Base-by-base conservation (phyloP, 768 basidiomycete species). In the Russula abietina region DNA sequence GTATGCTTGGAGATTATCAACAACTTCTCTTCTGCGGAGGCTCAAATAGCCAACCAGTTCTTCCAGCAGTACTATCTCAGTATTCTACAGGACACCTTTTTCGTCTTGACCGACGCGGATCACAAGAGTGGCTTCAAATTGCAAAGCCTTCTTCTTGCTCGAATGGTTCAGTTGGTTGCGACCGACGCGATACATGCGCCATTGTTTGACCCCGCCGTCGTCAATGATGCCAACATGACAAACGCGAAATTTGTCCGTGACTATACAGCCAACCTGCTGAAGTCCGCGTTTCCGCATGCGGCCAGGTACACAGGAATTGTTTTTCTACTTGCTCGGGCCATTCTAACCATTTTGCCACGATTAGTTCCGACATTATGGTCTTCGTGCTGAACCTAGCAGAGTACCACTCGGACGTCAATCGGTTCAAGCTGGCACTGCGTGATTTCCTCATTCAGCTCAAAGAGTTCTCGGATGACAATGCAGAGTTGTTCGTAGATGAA, bases 111-210 rank as follows among this genome's bases (percentile, higher is more conserved):
- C 33, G 96, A 99, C 73, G 87, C 95, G 6, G 96, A 98, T 74
- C 96, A 99, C 81, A 98, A 98, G 85, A 94, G 92, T 70, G 95
- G 96, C 30, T 97, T 98, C 81, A 98, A 97, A 75, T 81, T 94
- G 63, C 95, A 98, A 75, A 91, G 89, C 69, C 78, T 91, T 68
- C 80, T 98, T n/a, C 85, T 99, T 50, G 90, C 93, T 19, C 84
- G 92, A 36, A 83, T 99, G 79, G 95, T 97, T 83, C 88, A 92
- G 72, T 83, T 98, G 28, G 91, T 96, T 41, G 90, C 95, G 73
- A 81, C 81, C 53, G 87, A 88, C 70, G 75, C 81, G 63, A 88
- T 98, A 70, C 84, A 86, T 65, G 84, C 88, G 2, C 91, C 95
- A 4, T 74, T 99, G 57, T 96, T 84, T 75, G 93, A 96, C 73